Conservation (phyloP, 2,329 filamentous ascomycete genomes). For the Huntiella moniliformis region DNA sequence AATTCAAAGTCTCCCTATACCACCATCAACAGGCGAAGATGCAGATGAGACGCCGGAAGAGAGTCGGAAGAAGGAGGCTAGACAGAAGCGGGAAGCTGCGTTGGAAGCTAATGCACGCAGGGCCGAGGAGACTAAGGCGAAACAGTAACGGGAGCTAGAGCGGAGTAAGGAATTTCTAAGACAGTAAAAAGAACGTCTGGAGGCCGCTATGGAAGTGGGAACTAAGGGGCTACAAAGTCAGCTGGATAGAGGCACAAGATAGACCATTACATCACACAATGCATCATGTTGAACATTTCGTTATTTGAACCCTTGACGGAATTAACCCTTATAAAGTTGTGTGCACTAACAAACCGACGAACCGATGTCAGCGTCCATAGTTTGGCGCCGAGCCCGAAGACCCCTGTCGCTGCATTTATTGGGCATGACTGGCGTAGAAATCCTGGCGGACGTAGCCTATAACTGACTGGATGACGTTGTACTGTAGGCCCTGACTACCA, state of each 20-base stretch:
- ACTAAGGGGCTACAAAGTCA: slow-evolving; percentile 29
- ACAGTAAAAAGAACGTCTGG: slow-evolving; percentile 49
- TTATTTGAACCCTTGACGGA: too few relatives aligned
- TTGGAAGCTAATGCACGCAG: slow-evolving; percentile 43
- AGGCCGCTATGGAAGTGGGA: slow-evolving; percentile 48
- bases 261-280: too few relatives aligned
- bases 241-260: background rate
- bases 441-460: too few relatives aligned
- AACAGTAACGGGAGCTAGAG: slow-evolving; percentile 38
- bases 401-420: too few relatives aligned
- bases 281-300: too few relatives aligned
- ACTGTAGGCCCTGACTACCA: too few relatives aligned
- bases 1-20: slow-evolving; percentile 43
- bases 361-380: too few relatives aligned
- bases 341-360: too few relatives aligned
- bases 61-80: slow-evolving; percentile 29
- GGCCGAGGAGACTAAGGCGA: slow-evolving; percentile 44
- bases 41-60: slow-evolving; percentile 27
- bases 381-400: too few relatives aligned
- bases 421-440: too few relatives aligned
- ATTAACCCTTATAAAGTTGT: too few relatives aligned
- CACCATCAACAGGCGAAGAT: slow-evolving; percentile 20
- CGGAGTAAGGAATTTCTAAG: slow-evolving; percentile 41
- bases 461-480: too few relatives aligned
- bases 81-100: slow-evolving; percentile 44